Evolutionary conservation across 2,329 filamentous ascomycete species (phyloP).

Genomic region (Fusarium cicatricum): DNA sequence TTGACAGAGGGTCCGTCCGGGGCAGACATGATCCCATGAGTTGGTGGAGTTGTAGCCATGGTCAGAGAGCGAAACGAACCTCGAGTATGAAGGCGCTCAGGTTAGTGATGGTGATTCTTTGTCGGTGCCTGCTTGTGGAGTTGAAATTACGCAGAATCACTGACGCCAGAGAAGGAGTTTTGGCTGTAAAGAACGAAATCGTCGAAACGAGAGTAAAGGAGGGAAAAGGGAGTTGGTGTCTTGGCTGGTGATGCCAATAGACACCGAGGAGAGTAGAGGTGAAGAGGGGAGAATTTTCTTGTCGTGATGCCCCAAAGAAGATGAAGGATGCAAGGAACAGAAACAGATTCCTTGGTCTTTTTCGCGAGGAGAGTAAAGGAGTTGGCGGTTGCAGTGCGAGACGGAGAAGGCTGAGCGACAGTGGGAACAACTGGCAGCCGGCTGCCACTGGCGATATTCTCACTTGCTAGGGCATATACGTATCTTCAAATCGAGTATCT

Average conservation of each 20-base stretch:
- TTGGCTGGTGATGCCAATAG: constrained; percentile 25
- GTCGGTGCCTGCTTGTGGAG: background rate
- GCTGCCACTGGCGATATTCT: constrained; percentile 3
- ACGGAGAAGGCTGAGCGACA: background rate
- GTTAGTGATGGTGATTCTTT: background rate
- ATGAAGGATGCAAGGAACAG: background rate
- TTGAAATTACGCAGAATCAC: background rate
- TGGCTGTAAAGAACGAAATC: background rate
- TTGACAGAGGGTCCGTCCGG: background rate
- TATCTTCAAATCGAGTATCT: background rate
- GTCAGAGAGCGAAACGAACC: background rate
- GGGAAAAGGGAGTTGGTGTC: constrained; percentile 2
- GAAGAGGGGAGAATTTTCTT: constrained; percentile 7
- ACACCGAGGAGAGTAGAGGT: constrained; percentile 17
- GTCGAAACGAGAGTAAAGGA: background rate
- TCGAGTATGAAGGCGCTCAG: background rate
- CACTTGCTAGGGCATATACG: background rate
- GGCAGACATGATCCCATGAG: constrained; percentile 19
- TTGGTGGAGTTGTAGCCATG: constrained; percentile 25
- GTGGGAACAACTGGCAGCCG: constrained; percentile 14
- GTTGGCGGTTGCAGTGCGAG: background rate
- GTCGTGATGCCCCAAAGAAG: constrained; percentile 2
- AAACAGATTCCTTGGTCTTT: background rate
- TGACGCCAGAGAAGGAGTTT: background rate
- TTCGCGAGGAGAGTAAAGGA: background rate